These are phyloP conservation scores for Taxawa tesnikishii DNA, from an alignment of 2,329 filamentous ascomycete genomes.

Conservation along the genomic window DNA sequence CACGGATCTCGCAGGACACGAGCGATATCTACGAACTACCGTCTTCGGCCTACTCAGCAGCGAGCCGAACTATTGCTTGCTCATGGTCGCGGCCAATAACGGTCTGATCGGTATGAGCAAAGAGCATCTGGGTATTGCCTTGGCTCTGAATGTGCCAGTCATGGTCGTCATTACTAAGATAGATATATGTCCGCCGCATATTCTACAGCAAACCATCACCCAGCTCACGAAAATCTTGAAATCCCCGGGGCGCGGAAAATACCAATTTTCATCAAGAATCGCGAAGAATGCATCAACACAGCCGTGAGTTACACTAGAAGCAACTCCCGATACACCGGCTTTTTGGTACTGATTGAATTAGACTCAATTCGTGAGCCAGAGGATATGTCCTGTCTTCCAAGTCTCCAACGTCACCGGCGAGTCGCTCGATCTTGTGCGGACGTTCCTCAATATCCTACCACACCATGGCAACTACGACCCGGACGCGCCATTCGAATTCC, in stretches of 20 bases:
- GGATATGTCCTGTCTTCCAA: conserved; percentile 95
- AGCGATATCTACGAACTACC: conserved; percentile 87
- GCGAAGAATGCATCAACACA: conserved; percentile 86
- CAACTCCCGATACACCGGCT: neutral
- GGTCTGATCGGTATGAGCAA: conserved; percentile 96
- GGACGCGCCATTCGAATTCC: conserved; percentile 82
- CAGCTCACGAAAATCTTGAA: conserved; percentile 90
- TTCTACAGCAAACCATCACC: conserved; percentile 82
- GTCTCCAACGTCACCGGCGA: conserved; percentile 96
- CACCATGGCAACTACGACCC: conserved; percentile 88
- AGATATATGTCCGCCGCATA: conserved; percentile 92
- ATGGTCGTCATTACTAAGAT: conserved; percentile 99
- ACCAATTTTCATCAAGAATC: conserved; percentile 85
- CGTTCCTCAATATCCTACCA: conserved; percentile 88
- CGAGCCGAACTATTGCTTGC: conserved; percentile 90
- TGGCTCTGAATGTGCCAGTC: conserved; percentile 90
- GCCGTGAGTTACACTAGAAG: conserved; percentile 33
- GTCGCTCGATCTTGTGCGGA: conserved; percentile 78
- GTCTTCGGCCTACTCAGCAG: conserved; percentile 91
- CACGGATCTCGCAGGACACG: conserved; percentile 89
- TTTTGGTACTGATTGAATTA: conserved; percentile 5
- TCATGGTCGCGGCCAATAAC: conserved; percentile 98
- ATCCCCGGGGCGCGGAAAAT: conserved; percentile 86
- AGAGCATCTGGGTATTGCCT: conserved; percentile 88
- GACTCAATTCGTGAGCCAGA: conserved; percentile 86